Conservation (phyloP, 176 grass and related monocot genomes). For the Carex pumila region DNA sequence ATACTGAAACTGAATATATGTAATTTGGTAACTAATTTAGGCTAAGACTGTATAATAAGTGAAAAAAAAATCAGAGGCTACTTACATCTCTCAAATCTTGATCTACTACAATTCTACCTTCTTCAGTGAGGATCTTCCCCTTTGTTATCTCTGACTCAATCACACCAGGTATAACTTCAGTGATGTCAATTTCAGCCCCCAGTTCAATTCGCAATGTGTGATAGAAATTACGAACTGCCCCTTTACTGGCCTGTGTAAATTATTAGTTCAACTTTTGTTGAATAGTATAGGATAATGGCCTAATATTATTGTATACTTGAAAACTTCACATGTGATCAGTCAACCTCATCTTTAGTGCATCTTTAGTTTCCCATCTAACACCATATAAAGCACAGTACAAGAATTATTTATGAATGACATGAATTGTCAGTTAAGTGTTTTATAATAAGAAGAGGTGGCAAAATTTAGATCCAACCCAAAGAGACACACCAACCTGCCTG, state of each 20-base stretch:
- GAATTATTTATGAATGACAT: background rate
- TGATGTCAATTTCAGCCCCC: constrained; percentile 29
- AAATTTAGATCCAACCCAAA: background rate
- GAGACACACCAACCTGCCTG: background rate
- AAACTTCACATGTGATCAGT: background rate
- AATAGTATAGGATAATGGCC: background rate
- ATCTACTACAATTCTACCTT: constrained; percentile 44
- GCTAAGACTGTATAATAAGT: background rate
- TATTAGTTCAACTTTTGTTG: background rate
- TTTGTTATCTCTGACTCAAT: constrained; percentile 62
- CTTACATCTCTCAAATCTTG: constrained; percentile 46
- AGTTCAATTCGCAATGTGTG: constrained; percentile 49
- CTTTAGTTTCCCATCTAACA: background rate
- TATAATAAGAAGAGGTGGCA: background rate
- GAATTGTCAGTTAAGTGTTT: background rate
- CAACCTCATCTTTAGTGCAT: background rate
- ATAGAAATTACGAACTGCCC: constrained; percentile 42
- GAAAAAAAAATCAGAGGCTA: background rate
- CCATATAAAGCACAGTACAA: background rate
- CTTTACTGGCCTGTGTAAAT: constrained; percentile 48
- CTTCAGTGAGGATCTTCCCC: constrained; percentile 47
- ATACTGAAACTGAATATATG: background rate
- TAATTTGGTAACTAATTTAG: background rate
- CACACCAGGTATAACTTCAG: constrained; percentile 35
- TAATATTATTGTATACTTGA: background rate